Percentiles rank a stretch among this genome's conserved stretches.
phyloP scores from a whole-genome alignment of 1,139 yeast species.

The Eremothecium coryli region DNA sequence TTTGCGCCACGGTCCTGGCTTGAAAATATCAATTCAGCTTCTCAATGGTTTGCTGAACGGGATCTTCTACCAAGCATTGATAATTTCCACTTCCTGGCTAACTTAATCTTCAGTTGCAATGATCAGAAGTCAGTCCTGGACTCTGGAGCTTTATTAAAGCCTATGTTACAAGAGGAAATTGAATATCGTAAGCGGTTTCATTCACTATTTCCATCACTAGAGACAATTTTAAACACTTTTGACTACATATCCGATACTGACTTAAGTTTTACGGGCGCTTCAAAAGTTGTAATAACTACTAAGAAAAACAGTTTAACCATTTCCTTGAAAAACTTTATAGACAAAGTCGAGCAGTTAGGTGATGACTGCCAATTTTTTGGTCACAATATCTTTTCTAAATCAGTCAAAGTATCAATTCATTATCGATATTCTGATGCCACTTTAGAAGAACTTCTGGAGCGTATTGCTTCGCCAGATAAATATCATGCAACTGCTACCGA shows the following conservation, averaged over 20 bases:
- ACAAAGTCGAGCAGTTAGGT: conserved; percentile 11
- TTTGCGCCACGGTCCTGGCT: conserved; percentile 58
- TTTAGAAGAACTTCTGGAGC: conserved; percentile 25
- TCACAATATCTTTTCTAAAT: conserved; percentile 7
- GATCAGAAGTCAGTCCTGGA: conserved; percentile 29
- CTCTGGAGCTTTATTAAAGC: conserved; percentile 32
- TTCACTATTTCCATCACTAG: conserved; percentile 26
- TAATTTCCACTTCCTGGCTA: conserved; percentile 39
- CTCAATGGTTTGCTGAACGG: conserved; percentile 46
- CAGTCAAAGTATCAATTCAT: conserved; percentile 37
- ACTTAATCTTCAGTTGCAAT: conserved; percentile 38
- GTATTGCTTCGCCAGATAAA: neutral
- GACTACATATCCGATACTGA: conserved; percentile 47
- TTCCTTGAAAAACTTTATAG: conserved; percentile 40
- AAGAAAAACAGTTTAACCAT: conserved; percentile 33
- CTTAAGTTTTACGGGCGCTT: conserved; percentile 42
- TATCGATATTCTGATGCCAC: conserved; percentile 45
- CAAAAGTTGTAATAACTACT: conserved; percentile 39
- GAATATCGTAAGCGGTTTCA: conserved; percentile 35
- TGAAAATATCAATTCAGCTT: conserved; percentile 39
- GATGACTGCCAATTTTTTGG: conserved; percentile 1
- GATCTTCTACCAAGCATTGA: conserved; percentile 41
- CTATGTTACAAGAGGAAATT: conserved; percentile 36
- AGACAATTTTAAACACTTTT: conserved; percentile 30
- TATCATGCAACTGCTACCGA: neutral